Base-by-base conservation (phyloP, 495 filamentous ascomycete species). In the Schizothecium vesticola region DNA sequence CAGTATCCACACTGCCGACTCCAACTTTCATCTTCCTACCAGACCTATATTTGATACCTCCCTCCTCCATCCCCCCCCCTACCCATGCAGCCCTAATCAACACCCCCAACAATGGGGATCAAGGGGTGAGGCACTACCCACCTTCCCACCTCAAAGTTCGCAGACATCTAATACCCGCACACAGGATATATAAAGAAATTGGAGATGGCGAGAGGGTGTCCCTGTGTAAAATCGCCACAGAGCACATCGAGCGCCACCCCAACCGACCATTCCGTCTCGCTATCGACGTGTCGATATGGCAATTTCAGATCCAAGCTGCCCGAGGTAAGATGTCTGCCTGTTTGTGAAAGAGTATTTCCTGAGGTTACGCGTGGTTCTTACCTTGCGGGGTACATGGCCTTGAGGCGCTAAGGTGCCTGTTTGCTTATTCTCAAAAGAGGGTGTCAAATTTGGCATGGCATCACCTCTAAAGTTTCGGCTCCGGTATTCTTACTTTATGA, bases 241-340 rank as follows among this genome's bases (percentile, higher is more conserved):
- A 90, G 21, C 88, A 91, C 66, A 84, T 94, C 67, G 89, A 93
- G 43, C 43, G 43, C 69, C 77, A 86, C 33, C 87, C 85, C 56
- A 83, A 86, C 24, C 85, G 89, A 5, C 93, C 95, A 0, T 82
- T 98, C 8, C 88, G 93, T 16, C 83, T 99, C 28, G 96, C 96
- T 22, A 92, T 99, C 62, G 96, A 99, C 76, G 90, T 95, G 68
- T 93, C 93, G 0, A 97, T 99, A 76, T 99, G 96, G 96, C 89
- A 97, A 24, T 98, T 97, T 73, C 95, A 99, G 73, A 89, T 90
- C 9, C 93, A 96, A 71, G 88, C 92, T 9, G 89, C 91, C 21
- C 86, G 90, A 77, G 93, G 85, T 85, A 73, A 61, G 71, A 69
- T 56, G 16, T 36, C 23, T 36, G n/a, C 24, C 10, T 65, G 56